phyloP scores from a whole-genome alignment of 2,329 filamentous ascomycete species.

The Xylaria sp. region DNA sequence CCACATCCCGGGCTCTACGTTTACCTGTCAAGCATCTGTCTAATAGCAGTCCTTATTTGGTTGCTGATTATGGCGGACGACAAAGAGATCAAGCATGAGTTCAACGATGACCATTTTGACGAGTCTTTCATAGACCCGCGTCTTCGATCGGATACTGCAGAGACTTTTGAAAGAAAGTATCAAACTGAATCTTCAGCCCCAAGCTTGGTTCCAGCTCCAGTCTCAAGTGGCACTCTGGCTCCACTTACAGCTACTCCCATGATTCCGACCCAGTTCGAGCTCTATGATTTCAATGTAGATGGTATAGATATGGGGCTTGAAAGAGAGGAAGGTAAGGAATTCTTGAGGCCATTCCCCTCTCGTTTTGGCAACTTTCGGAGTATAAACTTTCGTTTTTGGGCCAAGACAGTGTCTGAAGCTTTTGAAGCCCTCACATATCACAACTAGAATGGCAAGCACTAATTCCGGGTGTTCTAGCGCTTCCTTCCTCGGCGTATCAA shows the following conservation, averaged over 20 bases:
- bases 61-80: slow-evolving; percentile 29
- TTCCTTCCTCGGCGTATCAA: slow-evolving; percentile 20
- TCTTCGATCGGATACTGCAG: slow-evolving; percentile 7
- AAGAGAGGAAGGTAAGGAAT: not conserved
- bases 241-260: not conserved
- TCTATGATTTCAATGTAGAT: not conserved
- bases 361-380: not conserved
- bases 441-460: not conserved
- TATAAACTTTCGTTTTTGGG: not conserved
- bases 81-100: not conserved
- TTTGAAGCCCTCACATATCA: not conserved
- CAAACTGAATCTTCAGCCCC: not conserved
- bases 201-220: not conserved
- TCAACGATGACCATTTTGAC: slow-evolving; percentile 33
- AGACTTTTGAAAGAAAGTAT: not conserved
- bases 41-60: not conserved
- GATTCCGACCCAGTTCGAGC: not conserved
- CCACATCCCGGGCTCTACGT: not conserved
- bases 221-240: not conserved
- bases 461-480: not conserved
- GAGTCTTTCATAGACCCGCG: slow-evolving; percentile 28
- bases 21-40: slow-evolving; percentile 1
- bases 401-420: not conserved
- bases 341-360: not conserved
- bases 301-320: not conserved